Percentiles rank a stretch among this genome's conserved stretches.
Evolutionary conservation across 164 flowering plant genomes (phyloP).

Genomic region (Vitis rotundifolia): DNA sequence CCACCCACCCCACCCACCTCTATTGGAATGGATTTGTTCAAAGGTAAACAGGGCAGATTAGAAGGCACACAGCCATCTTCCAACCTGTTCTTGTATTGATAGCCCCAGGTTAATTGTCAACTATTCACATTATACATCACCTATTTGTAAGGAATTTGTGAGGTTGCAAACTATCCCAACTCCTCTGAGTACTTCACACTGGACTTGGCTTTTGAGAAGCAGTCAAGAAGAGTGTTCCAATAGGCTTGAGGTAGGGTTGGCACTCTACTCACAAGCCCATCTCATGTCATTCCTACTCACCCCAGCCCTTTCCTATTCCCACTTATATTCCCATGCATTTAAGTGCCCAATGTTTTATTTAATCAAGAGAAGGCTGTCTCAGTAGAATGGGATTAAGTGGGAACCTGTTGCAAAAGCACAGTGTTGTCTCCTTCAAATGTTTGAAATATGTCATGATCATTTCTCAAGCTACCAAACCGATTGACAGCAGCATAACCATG

Average conservation of each 20-base stretch:
- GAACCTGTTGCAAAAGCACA: conserved; percentile 94
- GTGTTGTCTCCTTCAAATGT: conserved; percentile 99
- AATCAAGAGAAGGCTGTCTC: too few species aligned
- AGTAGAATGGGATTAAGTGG: neutral
- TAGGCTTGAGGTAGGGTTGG: neutral
- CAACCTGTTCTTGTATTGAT: neutral
- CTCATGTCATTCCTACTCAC: too few species aligned
- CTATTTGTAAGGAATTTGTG: too few species aligned
- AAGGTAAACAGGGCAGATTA: neutral
- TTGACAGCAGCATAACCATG: conserved; percentile 98
- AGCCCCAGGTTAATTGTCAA: too few species aligned
- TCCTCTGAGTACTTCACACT: too few species aligned
- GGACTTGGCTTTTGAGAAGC: neutral
- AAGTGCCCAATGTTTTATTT: too few species aligned
- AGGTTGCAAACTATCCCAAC: too few species aligned
- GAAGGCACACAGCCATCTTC: neutral
- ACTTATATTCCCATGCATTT: too few species aligned
- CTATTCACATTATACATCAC: too few species aligned
- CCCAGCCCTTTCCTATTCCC: too few species aligned
- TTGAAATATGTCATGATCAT: conserved; percentile 97
- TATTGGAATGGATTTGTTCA: neutral
- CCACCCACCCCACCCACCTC: neutral
- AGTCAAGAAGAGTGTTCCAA: neutral
- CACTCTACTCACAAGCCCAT: too few species aligned
- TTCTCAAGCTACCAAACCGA: conserved; percentile 83